These are phyloP conservation scores for Diaporthe helianthi DNA, from an alignment of 2,329 filamentous ascomycete genomes.

Conservation along the genomic window DNA sequence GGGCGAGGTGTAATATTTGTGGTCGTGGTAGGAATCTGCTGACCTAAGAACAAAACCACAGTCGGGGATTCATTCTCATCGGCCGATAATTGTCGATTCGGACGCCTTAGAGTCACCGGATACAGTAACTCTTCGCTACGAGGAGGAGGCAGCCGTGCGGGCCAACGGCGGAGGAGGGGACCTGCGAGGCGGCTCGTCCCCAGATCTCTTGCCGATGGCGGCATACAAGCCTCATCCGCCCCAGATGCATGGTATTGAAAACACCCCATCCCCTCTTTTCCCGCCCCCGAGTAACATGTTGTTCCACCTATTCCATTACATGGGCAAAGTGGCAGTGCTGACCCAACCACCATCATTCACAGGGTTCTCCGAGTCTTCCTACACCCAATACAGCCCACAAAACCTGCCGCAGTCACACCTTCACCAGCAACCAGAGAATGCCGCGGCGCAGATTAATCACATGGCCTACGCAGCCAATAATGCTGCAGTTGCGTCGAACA, in stretches of 20 bases:
- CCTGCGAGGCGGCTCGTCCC: conserved; percentile 63
- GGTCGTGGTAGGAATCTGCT: neutral
- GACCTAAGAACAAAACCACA: conserved; percentile 39
- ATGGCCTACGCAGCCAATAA: conserved; percentile 67
- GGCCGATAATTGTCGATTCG: conserved; percentile 62
- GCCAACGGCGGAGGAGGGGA: conserved; percentile 56
- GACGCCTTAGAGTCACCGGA: conserved; percentile 65
- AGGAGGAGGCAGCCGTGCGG: conserved; percentile 60
- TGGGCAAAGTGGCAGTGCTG: neutral
- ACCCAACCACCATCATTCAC: neutral
- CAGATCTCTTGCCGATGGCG: conserved; percentile 75
- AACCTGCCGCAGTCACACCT: conserved; percentile 45
- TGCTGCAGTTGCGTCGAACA: conserved; percentile 47
- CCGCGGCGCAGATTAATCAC: conserved; percentile 59
- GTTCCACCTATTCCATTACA: neutral
- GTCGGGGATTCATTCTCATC: conserved; percentile 61
- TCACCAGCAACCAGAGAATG: conserved; percentile 56
- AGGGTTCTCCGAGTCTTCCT: conserved; percentile 54
- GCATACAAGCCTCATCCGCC: conserved; percentile 81
- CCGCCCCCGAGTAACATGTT: neutral
- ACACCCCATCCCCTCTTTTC: neutral
- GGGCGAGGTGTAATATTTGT: neutral
- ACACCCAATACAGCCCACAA: conserved; percentile 58
- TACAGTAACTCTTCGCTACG: conserved; percentile 62
- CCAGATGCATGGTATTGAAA: conserved; percentile 80